These are phyloP conservation scores for Populus hybrid DNA, from an alignment of 441 rosid genomes.

Conservation along the genomic window DNA sequence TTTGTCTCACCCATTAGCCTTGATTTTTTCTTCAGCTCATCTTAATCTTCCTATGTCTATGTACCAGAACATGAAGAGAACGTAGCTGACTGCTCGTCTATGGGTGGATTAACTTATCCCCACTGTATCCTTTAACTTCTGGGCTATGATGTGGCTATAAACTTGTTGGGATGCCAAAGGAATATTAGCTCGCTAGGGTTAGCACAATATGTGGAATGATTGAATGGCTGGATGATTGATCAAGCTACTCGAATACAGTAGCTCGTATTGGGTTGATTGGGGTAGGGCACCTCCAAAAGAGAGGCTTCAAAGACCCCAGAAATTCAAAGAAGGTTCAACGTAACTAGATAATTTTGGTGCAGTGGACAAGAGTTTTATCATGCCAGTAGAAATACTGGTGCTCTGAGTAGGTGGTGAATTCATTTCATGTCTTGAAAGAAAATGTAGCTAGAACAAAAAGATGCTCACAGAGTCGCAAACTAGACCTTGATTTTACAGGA, in stretches of 20 bases:
- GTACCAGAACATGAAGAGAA: neutral
- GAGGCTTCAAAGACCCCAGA: too few relatives aligned
- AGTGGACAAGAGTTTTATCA: too few relatives aligned
- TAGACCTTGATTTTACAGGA: too few relatives aligned
- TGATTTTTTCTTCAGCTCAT: neutral
- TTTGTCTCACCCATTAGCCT: neutral
- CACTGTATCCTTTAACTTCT: neutral
- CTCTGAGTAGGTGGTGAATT: too few relatives aligned
- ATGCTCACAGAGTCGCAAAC: too few relatives aligned
- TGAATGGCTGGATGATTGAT: neutral
- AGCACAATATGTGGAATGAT: neutral
- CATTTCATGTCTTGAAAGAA: too few relatives aligned
- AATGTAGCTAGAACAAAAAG: too few relatives aligned
- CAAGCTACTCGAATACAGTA: neutral
- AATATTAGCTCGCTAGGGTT: neutral
- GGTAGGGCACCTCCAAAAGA: too few relatives aligned
- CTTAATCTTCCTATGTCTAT: neutral
- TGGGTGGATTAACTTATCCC: neutral
- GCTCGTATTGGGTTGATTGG: too few relatives aligned
- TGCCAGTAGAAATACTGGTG: too few relatives aligned
- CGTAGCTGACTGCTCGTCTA: neutral
- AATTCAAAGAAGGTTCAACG: too few relatives aligned
- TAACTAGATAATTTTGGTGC: too few relatives aligned
- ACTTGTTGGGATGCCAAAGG: neutral
- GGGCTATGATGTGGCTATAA: neutral